phyloP scores from a whole-genome alignment of 129 eudicot species.

The Mikania micrantha region DNA sequence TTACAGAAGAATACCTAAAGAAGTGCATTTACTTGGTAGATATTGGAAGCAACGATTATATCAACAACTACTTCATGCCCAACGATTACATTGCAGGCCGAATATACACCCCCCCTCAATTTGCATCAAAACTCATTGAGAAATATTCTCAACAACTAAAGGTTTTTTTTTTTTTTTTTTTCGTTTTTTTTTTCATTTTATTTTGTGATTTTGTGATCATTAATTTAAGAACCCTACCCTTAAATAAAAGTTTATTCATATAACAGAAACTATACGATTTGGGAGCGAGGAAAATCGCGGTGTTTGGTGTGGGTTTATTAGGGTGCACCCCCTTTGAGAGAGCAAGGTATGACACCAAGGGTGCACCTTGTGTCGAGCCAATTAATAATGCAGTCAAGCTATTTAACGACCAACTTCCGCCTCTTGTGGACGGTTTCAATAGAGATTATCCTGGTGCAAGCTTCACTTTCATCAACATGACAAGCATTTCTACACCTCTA shows the following conservation, averaged over 20 bases:
- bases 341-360: too few species aligned
- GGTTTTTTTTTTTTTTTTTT: too few species aligned
- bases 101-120: constrained; percentile 16
- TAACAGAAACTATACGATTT: constrained; percentile 28
- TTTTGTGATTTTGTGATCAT: not conserved
- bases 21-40: constrained; percentile 31
- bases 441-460: constrained; percentile 11
- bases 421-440: constrained; percentile 34
- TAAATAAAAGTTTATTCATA: not conserved
- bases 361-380: too few species aligned
- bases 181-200: too few species aligned
- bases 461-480: too few species aligned
- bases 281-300: constrained; percentile 49
- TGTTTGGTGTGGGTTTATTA: constrained; percentile 27
- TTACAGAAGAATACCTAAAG: constrained; percentile 8
- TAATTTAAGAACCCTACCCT: not conserved
- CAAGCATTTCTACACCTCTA: constrained; percentile 18
- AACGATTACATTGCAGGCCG: constrained; percentile 1
- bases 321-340: constrained; percentile 42
- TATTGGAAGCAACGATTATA: constrained; percentile 46
- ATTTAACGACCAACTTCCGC: constrained; percentile 35
- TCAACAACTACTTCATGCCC: constrained; percentile 41
- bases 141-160: constrained; percentile 26
- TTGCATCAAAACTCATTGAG: constrained; percentile 17
- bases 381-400: constrained; percentile 14